These are phyloP conservation scores for Fusarium vanettenii DNA, from an alignment of 2,329 filamentous ascomycete species.

Conservation along the genomic window DNA sequence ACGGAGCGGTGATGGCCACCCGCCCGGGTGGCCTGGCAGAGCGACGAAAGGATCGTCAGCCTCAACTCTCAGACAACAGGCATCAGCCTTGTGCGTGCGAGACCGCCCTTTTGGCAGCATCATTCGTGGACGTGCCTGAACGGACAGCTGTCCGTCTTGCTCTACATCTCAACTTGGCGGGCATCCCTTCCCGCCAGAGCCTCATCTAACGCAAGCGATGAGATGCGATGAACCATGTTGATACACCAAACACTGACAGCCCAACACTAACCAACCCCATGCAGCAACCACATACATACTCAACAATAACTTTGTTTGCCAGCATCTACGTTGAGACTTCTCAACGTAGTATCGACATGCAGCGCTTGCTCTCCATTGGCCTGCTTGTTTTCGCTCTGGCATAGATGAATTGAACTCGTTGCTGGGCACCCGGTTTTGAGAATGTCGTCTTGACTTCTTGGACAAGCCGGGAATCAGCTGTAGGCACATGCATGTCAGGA, in stretches of 20 bases:
- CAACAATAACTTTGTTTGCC: conserved; percentile 44
- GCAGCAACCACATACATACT: neutral
- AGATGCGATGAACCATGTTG: conserved; percentile 1
- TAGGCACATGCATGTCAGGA: conserved; percentile 63
- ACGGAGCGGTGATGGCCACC: neutral
- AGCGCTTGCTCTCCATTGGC: conserved; percentile 58
- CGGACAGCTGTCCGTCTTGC: neutral
- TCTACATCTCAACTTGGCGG: neutral
- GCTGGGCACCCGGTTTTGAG: conserved; percentile 68
- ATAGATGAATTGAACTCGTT: conserved; percentile 63
- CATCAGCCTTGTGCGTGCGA: neutral
- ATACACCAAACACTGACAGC: neutral
- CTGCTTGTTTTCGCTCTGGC: conserved; percentile 68
- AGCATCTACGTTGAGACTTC: conserved; percentile 48
- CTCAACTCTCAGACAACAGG: neutral
- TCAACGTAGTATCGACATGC: conserved; percentile 61
- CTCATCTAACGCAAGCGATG: neutral
- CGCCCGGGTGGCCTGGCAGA: conserved; percentile 4
- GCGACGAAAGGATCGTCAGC: neutral
- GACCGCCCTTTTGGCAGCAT: conserved; percentile 9
- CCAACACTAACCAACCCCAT: conserved; percentile 17
- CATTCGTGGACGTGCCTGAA: neutral
- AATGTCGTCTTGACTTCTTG: conserved; percentile 64
- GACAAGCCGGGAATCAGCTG: conserved; percentile 70
- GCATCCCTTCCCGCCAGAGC: neutral